Evolutionary conservation across 768 basidiomycete species (phyloP).

Genomic region (Phylloporus arenicola): DNA sequence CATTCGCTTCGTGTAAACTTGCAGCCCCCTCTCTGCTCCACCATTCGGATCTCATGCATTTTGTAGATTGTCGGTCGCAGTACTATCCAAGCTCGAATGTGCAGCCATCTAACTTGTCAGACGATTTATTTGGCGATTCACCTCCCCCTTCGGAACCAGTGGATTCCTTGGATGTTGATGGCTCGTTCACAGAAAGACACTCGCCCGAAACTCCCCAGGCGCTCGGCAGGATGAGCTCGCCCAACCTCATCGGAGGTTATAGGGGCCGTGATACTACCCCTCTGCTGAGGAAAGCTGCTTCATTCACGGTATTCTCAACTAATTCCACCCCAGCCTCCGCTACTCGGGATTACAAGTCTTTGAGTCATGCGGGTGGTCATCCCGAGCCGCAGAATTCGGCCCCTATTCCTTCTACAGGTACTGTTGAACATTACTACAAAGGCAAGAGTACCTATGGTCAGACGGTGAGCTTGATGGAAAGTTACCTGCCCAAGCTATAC

Average conservation of each 20-base stretch:
- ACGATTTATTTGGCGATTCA: constrained; percentile 35
- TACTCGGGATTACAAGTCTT: background rate
- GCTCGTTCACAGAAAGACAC: constrained; percentile 8
- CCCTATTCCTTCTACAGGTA: constrained; percentile 1
- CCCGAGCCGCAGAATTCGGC: constrained; percentile 1
- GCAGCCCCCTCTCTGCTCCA: constrained; percentile 14
- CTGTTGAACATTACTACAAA: constrained; percentile 26
- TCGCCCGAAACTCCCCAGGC: constrained; percentile 13
- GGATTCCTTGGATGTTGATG: background rate
- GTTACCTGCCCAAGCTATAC: background rate
- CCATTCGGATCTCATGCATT: constrained; percentile 1
- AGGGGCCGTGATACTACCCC: constrained; percentile 31
- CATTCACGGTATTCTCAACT: constrained; percentile 27
- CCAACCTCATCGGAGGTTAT: background rate
- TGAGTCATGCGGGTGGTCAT: background rate
- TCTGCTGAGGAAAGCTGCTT: constrained; percentile 36
- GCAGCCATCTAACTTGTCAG: constrained; percentile 41
- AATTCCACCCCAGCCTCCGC: background rate
- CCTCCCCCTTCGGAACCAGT: constrained; percentile 3
- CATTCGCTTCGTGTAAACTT: constrained; percentile 58
- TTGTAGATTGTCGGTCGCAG: constrained; percentile 62
- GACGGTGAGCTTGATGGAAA: constrained; percentile 41
- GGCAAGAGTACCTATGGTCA: constrained; percentile 72
- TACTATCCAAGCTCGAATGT: constrained; percentile 59
- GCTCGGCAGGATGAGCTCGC: constrained; percentile 12